Evolutionary conservation across 2,329 filamentous ascomycete genomes (phyloP), one percentile per base, ranked within the genome.

Genomic region (Stemphylium vesicarium): DNA sequence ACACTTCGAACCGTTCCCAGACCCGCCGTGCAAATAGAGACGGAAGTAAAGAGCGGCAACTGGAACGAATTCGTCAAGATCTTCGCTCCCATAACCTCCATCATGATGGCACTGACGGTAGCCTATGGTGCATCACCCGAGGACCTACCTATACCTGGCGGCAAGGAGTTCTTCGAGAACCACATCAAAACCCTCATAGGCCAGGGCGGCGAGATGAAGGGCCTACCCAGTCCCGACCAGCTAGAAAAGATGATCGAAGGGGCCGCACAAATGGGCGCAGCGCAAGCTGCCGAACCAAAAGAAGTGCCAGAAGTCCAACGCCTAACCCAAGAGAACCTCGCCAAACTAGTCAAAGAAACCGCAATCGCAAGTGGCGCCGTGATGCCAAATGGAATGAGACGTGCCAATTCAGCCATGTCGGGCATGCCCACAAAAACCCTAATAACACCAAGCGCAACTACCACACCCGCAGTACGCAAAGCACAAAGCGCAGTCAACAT

Each of bases 1-100:
- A 75, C 50, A 63, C 75, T 72, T 20, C 67, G 71, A 15, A 71
- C 57, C 24, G 64, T 73, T 2, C 66, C 73, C 2, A 57, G 60
- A 11, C 71, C 74, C 11, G 79, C 79, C 4, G 77, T 79, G 32
- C 72, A 70, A 22, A 81, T 82, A 39, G 77, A 79, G 22, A 81
- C 80, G 0, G 75, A 82, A 48, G 78, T 82, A 41, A 81, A 80
- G 56, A 77, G 75, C 9, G 77, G 78, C 9, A 79, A 78, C 20
- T 79, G 79, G 79, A 80, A 82, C 43, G 80, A 82, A 46, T 82
- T 82, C 55, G 72, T 82, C 38, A 79, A 79, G 55, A 82, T 82
- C 26, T 82, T 82, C 59, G 79, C 79, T 1, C 80, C 80, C 0
- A 78, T 82, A 40, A 81, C 79, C 4, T 79, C 79, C n/a, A 76